Base-by-base conservation (phyloP, 2,329 filamentous ascomycete genomes). In the Penicillium capsulatum region DNA sequence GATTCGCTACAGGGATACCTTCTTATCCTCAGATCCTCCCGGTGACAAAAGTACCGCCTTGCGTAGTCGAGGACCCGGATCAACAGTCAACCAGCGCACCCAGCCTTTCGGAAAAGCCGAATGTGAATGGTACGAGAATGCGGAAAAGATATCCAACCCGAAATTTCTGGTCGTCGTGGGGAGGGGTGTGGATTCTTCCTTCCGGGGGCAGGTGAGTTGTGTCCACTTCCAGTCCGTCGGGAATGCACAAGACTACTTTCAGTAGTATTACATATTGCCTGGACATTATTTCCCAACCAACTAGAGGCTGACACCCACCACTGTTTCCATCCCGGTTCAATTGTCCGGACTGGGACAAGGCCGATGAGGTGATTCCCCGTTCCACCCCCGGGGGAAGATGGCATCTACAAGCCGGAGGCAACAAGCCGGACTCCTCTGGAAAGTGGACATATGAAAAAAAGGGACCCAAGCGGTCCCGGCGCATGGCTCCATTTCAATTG, bases 71-170 rank as follows among this genome's bases (percentile, higher is more conserved):
- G 16, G 20, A n/a, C 17, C 20, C 31, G n/a, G 27, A 26, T 38
- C 29, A n/a, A 3, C 27, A 30, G 20, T 27, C 35, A 38, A 10
- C 19, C 17, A 17, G 17, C 22, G 8, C 14, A 31, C 11, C 11
- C 26, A 15, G 7, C 13, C 15, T 5, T 10, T 30, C 8, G 11
- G 19, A 17, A 30, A 10, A 26, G 9, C 31, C 29, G 20, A 34
- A n/a, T 22, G 17, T 19, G 11, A n/a, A 5, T 13, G 16, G 26
- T n/a, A 31, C 11, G 22, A 19, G 17, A 22, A 24, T 15, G 20
- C 11, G 49, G 47, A 44, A 38, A 47, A 48, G 8, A 31, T 29
- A 37, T 44, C 45, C 44, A 40, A 35, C 11, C 20, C 17, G 22
- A 40, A 31, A 32, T 27, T 31, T 29, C 17, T 22, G 37, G 22